Evolutionary conservation across 2,329 filamentous ascomycete species (phyloP), one percentile per base, ranked within the genome.

Genomic region (Neofusicoccum umdonicola): DNA sequence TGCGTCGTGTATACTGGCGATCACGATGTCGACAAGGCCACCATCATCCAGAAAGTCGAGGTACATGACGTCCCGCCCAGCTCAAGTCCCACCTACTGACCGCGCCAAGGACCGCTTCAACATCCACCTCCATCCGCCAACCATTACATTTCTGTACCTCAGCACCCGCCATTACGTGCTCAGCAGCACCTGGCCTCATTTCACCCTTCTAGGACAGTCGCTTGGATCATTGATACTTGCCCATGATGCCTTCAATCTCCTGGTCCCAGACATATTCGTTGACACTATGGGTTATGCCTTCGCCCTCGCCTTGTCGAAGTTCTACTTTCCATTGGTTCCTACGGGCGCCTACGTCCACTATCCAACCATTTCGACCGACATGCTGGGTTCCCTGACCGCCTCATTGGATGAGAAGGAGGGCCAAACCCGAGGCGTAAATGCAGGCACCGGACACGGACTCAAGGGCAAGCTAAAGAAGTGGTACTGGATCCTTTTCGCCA

Each of bases 261-360:
- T 98, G 2, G 91, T 94, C 0, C 95, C 95, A 0, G 95, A 99
- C 76, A 85, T 98, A 61, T 97, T 98, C 75, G 84, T 99, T 71
- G 95, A 99, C 74, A 99, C 95, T 1, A 97, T 99, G 93, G 95
- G 95, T 67, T 99, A 97, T 73, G 93, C 94, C 31, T 99, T 98
- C 74, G 86, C 91, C 0, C 85, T 97, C 11, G 92, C 91, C 8
- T 83, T 97, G 3, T 90, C 85, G 77, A 95, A 93, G 74, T 85
- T 90, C 68, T 82, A 98, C 27, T 98, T 98, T 74, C 90, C 86
- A 0, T 77, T 80, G 41, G 85, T 97, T 1, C 91, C 94, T 0
- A 97, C 93, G 0, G 93, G 87, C 51, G 93, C 95, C 61, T 99
- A 99, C 74, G 93, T 98, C 1, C 95, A 99, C 79, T 99, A 98